phyloP scores from a whole-genome alignment of 1,284 basidiomycete genomes.

The Marasmius tenuissimus region DNA sequence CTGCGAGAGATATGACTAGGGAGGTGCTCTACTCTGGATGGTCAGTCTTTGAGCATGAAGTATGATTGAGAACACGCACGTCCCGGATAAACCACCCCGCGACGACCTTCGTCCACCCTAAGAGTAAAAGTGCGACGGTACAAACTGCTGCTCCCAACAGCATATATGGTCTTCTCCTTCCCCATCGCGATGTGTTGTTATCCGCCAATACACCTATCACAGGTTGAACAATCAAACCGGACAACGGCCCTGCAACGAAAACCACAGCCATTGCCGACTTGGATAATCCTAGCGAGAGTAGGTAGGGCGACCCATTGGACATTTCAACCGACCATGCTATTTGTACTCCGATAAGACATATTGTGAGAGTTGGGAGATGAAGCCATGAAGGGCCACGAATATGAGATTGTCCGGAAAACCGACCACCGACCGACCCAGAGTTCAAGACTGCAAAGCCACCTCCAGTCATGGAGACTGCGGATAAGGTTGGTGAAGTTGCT shows the following conservation, averaged over 20 bases:
- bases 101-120: conserved; percentile 83
- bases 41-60: conserved; percentile 11
- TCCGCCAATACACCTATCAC: conserved; percentile 89
- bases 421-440: conserved; percentile 4
- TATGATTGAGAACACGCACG: conserved; percentile 7
- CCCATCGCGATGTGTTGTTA: conserved; percentile 82
- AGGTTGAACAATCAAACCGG: conserved; percentile 91
- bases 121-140: conserved; percentile 72
- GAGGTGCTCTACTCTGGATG: conserved; percentile 49
- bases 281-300: conserved; percentile 86
- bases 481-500: background rate
- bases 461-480: conserved; percentile 12
- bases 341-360: conserved; percentile 81
- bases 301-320: conserved; percentile 93
- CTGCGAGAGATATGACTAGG: conserved; percentile 72
- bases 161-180: conserved; percentile 87
- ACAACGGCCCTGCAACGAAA: conserved; percentile 92
- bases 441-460: conserved; percentile 15
- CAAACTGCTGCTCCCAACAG: conserved; percentile 69
- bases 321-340: conserved; percentile 92
- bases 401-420: conserved; percentile 29
- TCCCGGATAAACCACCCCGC: conserved; percentile 57
- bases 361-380: conserved; percentile 69
- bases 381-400: conserved; percentile 63
- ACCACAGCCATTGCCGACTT: conserved; percentile 90